Base-by-base conservation (phyloP, 129 eudicot genomes). In the Chrysanthemum lavandulifolium region DNA sequence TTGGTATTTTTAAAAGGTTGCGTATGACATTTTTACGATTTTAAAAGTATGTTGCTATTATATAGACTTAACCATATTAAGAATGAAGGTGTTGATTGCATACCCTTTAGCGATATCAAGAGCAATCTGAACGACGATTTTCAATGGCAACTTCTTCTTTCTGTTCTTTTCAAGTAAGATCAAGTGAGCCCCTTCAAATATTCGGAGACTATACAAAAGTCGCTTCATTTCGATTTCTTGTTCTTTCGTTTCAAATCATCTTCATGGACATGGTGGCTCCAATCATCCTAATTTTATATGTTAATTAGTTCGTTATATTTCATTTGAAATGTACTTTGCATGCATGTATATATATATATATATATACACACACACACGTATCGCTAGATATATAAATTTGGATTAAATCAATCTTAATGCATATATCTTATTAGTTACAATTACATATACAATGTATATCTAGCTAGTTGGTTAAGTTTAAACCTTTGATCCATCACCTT, bases 101-200 rank as follows among this genome's bases (percentile, higher is more conserved):
- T 75, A 84, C 85, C 85, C 88, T 71, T 76, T 77, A 23, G 85
- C 83, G 6, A 84, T 68, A 69, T 78, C 83, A 50, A 78, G 80
- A 7, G 85, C 79, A 56, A 84, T 59, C 2, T 31, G 83, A 31
- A 31, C 48, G n/a, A 78, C 76, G 11, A 7, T 68, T 27, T 66
- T 81, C 49, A 73, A 58, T 0, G 83, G 75, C 59, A 84, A 18
- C 65, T 80, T 80, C 65, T 64, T 77, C 21, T 47, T 18, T 52
- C 62, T 54, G 59, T 84, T 69, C 69, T 73, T n/a, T n/a, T n/a
- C 2, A 80, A 59, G 55, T 76, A 81, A 13, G 80, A 76, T 70
- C 80, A 0, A 84, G 67, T 13, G 83, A 49, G 53, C 88, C 85
- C 29, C n/a, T 76, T 66, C 10, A 74, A 65, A 65, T 79, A 82